Percentiles rank a stretch among this genome's conserved stretches.
Evolutionary conservation across 495 filamentous ascomycete genomes (phyloP).

Genomic region (Penicillium odoratum): DNA sequence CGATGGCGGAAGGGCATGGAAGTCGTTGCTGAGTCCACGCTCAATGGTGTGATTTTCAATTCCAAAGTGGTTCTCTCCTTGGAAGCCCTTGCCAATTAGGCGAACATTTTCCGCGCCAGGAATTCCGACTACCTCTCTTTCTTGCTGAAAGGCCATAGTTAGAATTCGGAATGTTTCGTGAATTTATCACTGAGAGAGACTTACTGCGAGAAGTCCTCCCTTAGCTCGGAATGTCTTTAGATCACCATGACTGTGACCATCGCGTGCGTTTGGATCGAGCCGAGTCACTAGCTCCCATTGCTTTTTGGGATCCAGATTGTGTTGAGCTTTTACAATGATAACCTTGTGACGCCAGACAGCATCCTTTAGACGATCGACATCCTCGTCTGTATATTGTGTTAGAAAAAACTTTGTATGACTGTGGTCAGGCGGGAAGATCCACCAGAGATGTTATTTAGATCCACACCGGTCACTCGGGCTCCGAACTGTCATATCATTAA

Average conservation of each 20-base stretch:
- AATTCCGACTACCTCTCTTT: conserved; percentile 35
- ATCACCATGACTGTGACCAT: conserved; percentile 39
- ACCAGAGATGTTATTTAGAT: background rate
- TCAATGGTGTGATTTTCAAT: conserved; percentile 35
- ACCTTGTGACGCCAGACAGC: conserved; percentile 42
- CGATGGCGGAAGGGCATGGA: conserved; percentile 28
- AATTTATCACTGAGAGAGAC: background rate
- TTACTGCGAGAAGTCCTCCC: background rate
- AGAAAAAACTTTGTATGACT: background rate
- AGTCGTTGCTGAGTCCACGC: conserved; percentile 35
- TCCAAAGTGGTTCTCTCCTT: conserved; percentile 43
- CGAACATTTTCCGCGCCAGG: conserved; percentile 44
- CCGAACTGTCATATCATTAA: background rate
- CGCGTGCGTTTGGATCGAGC: conserved; percentile 35
- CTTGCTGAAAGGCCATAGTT: conserved; percentile 10
- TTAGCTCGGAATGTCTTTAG: conserved; percentile 33
- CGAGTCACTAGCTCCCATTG: conserved; percentile 44
- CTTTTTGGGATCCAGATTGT: conserved; percentile 35
- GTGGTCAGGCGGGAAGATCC: background rate
- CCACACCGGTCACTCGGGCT: background rate
- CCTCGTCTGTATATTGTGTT: conserved; percentile 22
- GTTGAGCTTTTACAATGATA: conserved; percentile 38
- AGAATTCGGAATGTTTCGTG: background rate
- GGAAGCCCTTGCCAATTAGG: conserved; percentile 44
- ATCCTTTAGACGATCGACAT: conserved; percentile 33